Evolutionary conservation across 2,329 filamentous ascomycete species (phyloP).

Genomic region (Fusarium cicatricum): DNA sequence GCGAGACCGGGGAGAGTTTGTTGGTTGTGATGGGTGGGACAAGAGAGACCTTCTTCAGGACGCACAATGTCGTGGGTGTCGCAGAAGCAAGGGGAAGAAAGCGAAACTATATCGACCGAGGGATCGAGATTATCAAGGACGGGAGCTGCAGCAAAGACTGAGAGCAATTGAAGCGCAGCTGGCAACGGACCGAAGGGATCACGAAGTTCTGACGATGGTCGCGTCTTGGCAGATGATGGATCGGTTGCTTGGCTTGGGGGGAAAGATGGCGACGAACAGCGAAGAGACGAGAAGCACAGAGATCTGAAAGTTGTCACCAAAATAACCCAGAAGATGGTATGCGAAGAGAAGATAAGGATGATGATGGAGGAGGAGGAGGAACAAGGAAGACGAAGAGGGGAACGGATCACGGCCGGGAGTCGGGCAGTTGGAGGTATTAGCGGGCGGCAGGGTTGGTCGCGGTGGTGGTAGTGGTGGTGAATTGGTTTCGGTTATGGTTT

Average conservation of each 20-base stretch:
- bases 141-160: slow-evolving; percentile 1
- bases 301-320: slow-evolving; percentile 8
- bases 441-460: slow-evolving; percentile 6
- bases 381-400: slow-evolving; percentile 25
- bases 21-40: slow-evolving; percentile 19
- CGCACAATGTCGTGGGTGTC: slow-evolving; percentile 15
- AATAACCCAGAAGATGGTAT: slow-evolving; percentile 5
- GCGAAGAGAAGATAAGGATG: slow-evolving; percentile 13
- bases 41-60: slow-evolving; percentile 7
- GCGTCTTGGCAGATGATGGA: slow-evolving; percentile 23
- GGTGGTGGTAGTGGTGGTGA: slow-evolving; percentile 27
- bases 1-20: slow-evolving; percentile 13
- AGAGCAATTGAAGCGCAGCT: slow-evolving; percentile 2
- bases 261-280: slow-evolving; percentile 5
- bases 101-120: slow-evolving; percentile 11
- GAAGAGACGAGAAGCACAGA: slow-evolving; percentile 11
- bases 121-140: slow-evolving; percentile 6
- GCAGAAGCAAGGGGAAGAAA: background rate
- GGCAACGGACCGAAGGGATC: slow-evolving; percentile 1
- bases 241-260: slow-evolving; percentile 18
- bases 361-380: slow-evolving; percentile 18
- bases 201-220: slow-evolving; percentile 23
- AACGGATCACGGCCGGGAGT: slow-evolving; percentile 28
- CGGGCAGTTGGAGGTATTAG: slow-evolving; percentile 14
- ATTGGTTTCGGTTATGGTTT: slow-evolving; percentile 26